Conservation (phyloP, 805 yeast genomes). For the Suhomyces vadensis region DNA sequence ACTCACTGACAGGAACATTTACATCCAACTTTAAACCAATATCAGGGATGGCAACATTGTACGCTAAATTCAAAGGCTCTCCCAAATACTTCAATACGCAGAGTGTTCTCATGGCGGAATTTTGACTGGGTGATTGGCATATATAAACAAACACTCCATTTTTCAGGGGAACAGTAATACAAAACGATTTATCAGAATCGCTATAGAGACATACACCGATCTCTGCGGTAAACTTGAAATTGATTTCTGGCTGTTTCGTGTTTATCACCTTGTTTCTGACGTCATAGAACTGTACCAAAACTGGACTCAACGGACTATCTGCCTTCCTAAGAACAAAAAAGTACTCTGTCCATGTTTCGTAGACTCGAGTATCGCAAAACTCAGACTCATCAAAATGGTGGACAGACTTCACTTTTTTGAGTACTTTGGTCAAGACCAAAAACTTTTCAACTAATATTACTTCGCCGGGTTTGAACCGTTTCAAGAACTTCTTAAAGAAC, state of each 20-base stretch:
- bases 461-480: conserved; percentile 52
- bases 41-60: conserved; percentile 47
- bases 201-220: conserved; percentile 56
- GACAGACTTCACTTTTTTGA: conserved; percentile 17
- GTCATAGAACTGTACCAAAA: conserved; percentile 64
- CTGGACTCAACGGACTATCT: conserved; percentile 50
- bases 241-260: conserved; percentile 21
- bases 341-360: conserved; percentile 81
- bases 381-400: conserved; percentile 48
- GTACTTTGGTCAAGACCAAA: conserved; percentile 60
- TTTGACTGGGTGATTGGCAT: conserved; percentile 53
- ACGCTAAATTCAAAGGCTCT: conserved; percentile 20
- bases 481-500: conserved; percentile 25
- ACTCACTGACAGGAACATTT: conserved; percentile 39
- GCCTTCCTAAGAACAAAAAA: conserved; percentile 70
- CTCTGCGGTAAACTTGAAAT: conserved; percentile 19
- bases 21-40: conserved; percentile 47
- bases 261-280: background rate
- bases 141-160: conserved; percentile 45
- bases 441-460: conserved; percentile 66
- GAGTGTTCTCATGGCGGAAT: conserved; percentile 63
- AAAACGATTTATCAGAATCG: conserved; percentile 67
- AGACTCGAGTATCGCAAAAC: conserved; percentile 52
- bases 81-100: conserved; percentile 55
- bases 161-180: conserved; percentile 39